These are phyloP conservation scores for Boletus pseudo-olivaceus DNA, from an alignment of 768 basidiomycete species.

Conservation along the genomic window DNA sequence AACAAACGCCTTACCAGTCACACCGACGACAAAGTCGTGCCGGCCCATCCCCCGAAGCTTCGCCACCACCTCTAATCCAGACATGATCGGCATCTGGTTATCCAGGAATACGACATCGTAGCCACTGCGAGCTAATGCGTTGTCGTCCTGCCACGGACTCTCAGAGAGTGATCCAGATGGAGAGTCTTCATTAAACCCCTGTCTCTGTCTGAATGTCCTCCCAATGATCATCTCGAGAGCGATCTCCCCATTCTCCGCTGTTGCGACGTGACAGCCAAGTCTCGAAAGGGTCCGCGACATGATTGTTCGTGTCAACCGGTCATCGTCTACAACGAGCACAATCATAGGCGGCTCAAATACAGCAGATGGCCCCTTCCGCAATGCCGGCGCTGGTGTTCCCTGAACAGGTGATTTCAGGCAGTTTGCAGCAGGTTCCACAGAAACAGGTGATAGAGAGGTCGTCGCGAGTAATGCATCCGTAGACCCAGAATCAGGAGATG, in stretches of 20 bases:
- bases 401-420: conserved; percentile 13
- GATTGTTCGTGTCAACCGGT: conserved; percentile 70
- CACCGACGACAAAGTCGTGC: conserved; percentile 77
- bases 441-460: not conserved
- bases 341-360: conserved; percentile 51
- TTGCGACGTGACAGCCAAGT: conserved; percentile 72
- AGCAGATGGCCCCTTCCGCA: conserved; percentile 6
- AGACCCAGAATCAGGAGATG: conserved; percentile 4
- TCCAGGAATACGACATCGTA: conserved; percentile 53
- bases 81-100: conserved; percentile 84
- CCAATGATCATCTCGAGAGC: conserved; percentile 72
- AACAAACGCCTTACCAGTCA: conserved; percentile 50
- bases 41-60: conserved; percentile 64
- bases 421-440: conserved; percentile 7
- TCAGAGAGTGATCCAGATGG: not conserved
- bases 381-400: conserved; percentile 6
- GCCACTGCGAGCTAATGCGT: not conserved
- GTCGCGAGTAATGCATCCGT: not conserved
- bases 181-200: not conserved
- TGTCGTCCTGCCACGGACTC: not conserved
- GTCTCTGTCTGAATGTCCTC: conserved; percentile 1
- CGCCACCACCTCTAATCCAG: conserved; percentile 64
- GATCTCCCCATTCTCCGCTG: conserved; percentile 80
- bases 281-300: conserved; percentile 79
- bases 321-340: conserved; percentile 83